Conservation (phyloP, 2,329 filamentous ascomycete genomes). For the Apiospora pterosperma region DNA sequence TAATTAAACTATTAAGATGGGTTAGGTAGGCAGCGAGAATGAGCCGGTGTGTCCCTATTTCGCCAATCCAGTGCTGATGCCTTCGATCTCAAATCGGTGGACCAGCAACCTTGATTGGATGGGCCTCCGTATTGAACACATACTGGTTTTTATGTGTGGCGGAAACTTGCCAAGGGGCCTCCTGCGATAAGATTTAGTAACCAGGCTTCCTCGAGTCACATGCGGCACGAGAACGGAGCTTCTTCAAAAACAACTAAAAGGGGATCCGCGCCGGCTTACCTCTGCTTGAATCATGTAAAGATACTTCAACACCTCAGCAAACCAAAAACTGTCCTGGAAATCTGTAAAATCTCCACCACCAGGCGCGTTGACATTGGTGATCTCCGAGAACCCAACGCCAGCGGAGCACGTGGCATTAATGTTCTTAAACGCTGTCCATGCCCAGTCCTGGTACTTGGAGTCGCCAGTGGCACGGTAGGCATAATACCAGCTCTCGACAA, state of each 20-base stretch:
- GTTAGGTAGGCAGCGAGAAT: not conserved
- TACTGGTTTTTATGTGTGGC: constrained; percentile 43
- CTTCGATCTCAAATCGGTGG: constrained; percentile 10
- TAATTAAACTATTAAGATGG: not conserved
- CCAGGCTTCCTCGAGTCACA: not conserved
- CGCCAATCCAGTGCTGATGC: not conserved
- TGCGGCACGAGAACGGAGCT: not conserved
- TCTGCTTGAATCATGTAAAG: constrained; percentile 66
- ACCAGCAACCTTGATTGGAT: constrained; percentile 25
- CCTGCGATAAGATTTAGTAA: constrained; percentile 27
- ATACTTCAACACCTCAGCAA: constrained; percentile 87
- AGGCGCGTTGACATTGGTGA: constrained; percentile 61
- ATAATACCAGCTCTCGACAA: constrained; percentile 83
- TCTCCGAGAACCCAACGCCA: constrained; percentile 63
- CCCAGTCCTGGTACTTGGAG: constrained; percentile 75
- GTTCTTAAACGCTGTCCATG: constrained; percentile 72
- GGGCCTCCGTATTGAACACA: constrained; percentile 48
- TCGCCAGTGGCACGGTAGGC: constrained; percentile 78
- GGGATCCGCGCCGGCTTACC: constrained; percentile 16
- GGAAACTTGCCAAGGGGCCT: constrained; percentile 51
- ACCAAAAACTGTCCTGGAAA: constrained; percentile 83
- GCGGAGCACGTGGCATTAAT: constrained; percentile 63
- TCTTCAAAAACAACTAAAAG: not conserved
- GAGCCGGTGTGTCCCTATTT: not conserved
- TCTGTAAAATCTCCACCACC: constrained; percentile 61